Evolutionary conservation across 148 eudicot species (phyloP), one percentile per base, ranked within the genome.

Genomic region (Oxyria digyna): DNA sequence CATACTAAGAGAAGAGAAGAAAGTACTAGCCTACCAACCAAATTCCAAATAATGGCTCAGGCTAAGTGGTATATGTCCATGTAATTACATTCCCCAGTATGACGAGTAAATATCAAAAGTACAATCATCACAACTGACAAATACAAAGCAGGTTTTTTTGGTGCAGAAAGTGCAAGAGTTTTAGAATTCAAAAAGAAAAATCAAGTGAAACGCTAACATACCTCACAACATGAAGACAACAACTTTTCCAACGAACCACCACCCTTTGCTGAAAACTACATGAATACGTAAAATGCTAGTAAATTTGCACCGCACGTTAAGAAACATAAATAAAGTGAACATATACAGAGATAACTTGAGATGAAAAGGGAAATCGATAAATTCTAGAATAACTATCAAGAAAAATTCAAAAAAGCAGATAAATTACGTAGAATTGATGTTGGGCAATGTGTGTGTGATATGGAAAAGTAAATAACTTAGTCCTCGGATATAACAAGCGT

Each of bases 211-310:
- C 65, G 17, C 35, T 27, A 59, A 59, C 65, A 59, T 69, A 94
- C 98, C 85, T 86, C 91, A 49, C 98, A 93, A 72, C 98, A 89
- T 5, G 88, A 72, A 17, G 91, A 67, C 71, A 89, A 70, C 66
- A 83, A 68, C 63, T 77, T 81, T 81, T 93, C 98, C 76, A 82
- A 64, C 5, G 87, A 65, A 27, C 97, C 97, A 71, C 74, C 73
- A 74, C 63, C 86, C 83, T 87, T 89, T 62, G 68, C 27, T 79
- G 83, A 87, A 62, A 75, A 68, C 87, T 81, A 83, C 38, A 76
- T 67, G 35, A 68, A 40, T 20, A 50, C 20, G 41, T 20, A 49
- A 23, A 66, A 49, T 13, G 43, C 42, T 18, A 18, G 12, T 8
- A 72, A 45, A 40, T 40, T 62, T 26, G 8, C 67, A 37, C 10